Evolutionary conservation across 2,329 filamentous ascomycete genomes (phyloP), one percentile per base, ranked within the genome.

Genomic region (Emydomyces testavorans): DNA sequence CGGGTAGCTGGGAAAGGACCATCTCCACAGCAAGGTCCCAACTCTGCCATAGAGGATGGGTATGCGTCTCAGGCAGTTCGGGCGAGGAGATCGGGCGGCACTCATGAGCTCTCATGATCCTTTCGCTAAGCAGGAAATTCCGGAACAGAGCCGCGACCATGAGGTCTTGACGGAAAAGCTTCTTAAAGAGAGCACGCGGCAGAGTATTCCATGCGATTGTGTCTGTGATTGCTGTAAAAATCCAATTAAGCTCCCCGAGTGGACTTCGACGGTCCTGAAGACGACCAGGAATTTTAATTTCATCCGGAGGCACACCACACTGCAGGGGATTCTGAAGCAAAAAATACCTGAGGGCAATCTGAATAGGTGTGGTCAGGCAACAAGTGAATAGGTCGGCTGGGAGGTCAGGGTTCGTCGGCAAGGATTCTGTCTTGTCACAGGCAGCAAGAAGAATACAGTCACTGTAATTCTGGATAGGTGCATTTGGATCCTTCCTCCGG

Each of bases 121-220:
- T 79, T 65, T 98, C 92, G 2, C 88, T 87, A 2, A 98, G 77
- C 1, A 98, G 76, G 61, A 96, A 96, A 62, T 98, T 98, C 45
- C 92, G 80, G 66, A 96, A 98, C 6, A 98, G 71, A 1, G 92
- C 92, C 10, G 92, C 92, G n/a, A 98, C 92, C 89, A 98, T 96
- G 10, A 98, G 74, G 64, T 98, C 92, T 64, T 98, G 92, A 35
- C 92, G 75, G 66, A 98, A 98, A 51, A 96, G 85, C 65, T 94
- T 94, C 66, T 94, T 89, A 68, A 98, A 98, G 8, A 95, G 71
- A 16, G 88, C 79, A 38, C 90, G 83, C 2, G 89, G 86, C 3
- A 98, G 71, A 4, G 87, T 93, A 26, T 94, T 96, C 92, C 92
- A 98, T 0, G 92, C 92, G 58, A 98, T 98, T 1, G 90, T 96